phyloP scores from a whole-genome alignment of 2,329 filamentous ascomycete species.

The Akanthomyces dipterigenus region DNA sequence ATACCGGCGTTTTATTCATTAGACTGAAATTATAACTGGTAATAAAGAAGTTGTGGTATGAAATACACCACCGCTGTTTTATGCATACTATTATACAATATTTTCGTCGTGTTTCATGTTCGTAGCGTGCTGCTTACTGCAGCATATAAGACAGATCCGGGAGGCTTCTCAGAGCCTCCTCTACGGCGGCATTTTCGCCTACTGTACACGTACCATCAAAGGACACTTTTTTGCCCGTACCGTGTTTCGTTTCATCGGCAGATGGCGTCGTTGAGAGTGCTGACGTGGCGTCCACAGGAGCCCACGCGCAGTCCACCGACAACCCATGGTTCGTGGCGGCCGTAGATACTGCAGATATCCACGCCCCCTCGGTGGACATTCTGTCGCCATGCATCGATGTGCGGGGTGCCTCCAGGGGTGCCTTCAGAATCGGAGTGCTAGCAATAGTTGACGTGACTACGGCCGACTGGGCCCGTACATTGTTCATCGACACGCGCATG shows the following conservation, averaged over 20 bases:
- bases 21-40: neutral
- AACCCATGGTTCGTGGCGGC: neutral
- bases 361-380: neutral
- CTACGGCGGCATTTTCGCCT: neutral
- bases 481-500: neutral
- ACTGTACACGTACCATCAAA: neutral
- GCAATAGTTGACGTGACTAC: neutral
- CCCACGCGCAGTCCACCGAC: neutral
- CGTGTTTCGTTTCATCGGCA: neutral
- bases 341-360: too few species aligned
- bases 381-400: neutral
- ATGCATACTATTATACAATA: constrained; percentile 5
- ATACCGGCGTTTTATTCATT: neutral
- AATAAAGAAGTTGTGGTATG: neutral
- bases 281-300: neutral
- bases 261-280: neutral
- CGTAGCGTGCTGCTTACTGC: neutral
- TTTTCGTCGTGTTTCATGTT: neutral
- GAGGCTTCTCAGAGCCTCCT: constrained; percentile 1
- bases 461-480: neutral
- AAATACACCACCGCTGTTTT: neutral
- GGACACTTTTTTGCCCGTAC: neutral
- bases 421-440: neutral
- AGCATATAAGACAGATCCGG: constrained; percentile 15
- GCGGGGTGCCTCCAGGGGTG: neutral